Evolutionary conservation across 2,329 filamentous ascomycete species (phyloP), one percentile per base, ranked within the genome.

Genomic region (Fusarium subglutinans): DNA sequence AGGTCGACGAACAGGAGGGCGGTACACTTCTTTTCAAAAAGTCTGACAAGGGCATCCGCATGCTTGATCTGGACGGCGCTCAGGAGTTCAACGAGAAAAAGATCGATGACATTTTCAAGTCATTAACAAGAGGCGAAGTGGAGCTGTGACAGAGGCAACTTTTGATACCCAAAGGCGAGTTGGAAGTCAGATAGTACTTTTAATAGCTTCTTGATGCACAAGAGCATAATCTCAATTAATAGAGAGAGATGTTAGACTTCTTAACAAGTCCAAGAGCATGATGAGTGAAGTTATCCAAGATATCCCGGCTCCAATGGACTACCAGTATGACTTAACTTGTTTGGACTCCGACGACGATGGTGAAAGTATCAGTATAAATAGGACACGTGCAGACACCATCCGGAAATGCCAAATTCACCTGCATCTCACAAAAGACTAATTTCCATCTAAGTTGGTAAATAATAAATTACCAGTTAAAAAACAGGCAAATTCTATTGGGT

Each of bases 11-110:
- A n/a, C 48, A 68, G 18, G 57, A 69, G 6, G 69, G 66, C 5
- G 74, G 70, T 8, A 55, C 74, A 24, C 66, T 76, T 26, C 57
- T 76, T n/a, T 77, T 76, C 43, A 61, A 41, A 33, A 60, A 26
- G 14, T 66, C 53, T 17, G 37, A 33, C n/a, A 51, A 64, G 26
- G 74, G 74, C 6, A 76, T 76, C 38, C 57, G 56, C 15, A 75
- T 76, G 64, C 72, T 76, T 56, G 64, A 77, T 63, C 55, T 76
- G 30, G 38, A 35, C 2, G 57, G 40, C 17, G 47, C n/a, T 15
- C 48, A 63, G 51, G 43, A 45, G 38, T 37, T 74, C 24, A 28
- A 50, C 18, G 62, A 71, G 38, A 24, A 57, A 14, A 54, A 60
- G 35, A 63, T 74, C 33, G 28, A 44, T 40, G 20, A 28, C 3